These are phyloP conservation scores for Entomortierella lignicola DNA, from an alignment of 192 early-diverging fungal species.

Conservation along the genomic window DNA sequence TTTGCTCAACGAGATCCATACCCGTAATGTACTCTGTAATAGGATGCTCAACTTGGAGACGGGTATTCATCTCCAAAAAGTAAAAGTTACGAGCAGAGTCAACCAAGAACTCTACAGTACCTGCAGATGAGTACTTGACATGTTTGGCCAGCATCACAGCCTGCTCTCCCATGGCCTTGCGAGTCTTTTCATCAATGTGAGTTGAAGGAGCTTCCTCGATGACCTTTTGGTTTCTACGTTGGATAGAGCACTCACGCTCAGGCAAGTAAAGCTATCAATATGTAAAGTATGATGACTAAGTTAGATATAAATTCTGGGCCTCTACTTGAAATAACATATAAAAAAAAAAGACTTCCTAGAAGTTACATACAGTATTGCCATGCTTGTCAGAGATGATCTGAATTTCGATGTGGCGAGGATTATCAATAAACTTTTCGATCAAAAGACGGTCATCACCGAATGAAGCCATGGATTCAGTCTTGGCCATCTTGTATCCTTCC, in stretches of 20 bases:
- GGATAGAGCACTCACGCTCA: slow-evolving; percentile 90
- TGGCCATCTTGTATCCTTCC: slow-evolving; percentile 84
- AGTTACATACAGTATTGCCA: slow-evolving; percentile 65
- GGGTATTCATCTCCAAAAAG: slow-evolving; percentile 87
- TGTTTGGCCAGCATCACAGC: slow-evolving; percentile 78
- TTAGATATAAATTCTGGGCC: too few species aligned
- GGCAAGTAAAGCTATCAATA: slow-evolving; percentile 86
- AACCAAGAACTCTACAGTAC: slow-evolving; percentile 83
- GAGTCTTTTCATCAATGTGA: slow-evolving; percentile 69
- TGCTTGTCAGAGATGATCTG: slow-evolving; percentile 76
- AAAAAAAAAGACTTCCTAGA: not conserved
- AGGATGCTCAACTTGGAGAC: slow-evolving; percentile 85
- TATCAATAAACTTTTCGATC: slow-evolving; percentile 92
- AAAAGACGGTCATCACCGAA: slow-evolving; percentile 93
- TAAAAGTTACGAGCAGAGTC: slow-evolving; percentile 80
- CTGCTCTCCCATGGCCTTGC: slow-evolving; percentile 82
- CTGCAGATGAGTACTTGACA: slow-evolving; percentile 81
- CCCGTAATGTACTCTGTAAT: slow-evolving; percentile 86
- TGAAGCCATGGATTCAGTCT: slow-evolving; percentile 81
- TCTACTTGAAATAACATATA: too few species aligned
- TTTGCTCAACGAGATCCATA: slow-evolving; percentile 93
- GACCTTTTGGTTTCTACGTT: slow-evolving; percentile 85
- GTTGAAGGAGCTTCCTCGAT: slow-evolving; percentile 89
- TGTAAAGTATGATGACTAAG: too few species aligned
- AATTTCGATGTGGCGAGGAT: slow-evolving; percentile 84